Base-by-base conservation (phyloP, 2,329 filamentous ascomycete species). In the Ascochyta fabae region DNA sequence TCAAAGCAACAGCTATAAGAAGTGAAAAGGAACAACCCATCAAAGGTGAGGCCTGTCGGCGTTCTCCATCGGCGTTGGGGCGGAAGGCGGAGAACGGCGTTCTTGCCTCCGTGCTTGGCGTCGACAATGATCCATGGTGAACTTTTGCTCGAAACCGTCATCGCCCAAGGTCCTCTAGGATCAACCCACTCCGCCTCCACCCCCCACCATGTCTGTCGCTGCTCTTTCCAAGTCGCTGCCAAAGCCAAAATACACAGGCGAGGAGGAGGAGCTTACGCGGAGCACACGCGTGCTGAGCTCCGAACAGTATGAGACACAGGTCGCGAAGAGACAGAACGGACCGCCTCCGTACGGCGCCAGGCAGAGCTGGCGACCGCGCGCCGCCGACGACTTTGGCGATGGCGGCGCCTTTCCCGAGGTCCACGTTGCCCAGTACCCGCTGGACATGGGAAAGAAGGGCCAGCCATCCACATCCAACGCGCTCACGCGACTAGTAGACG, bases 361-460 rank as follows among this genome's bases (percentile, higher is more conserved):
- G 70, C 78, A 86, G 74, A 91, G 90, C 84, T 99, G 95, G 95
- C 87, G 95, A 63, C 95, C 95, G 29, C 88, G 94, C 69, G 84
- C 84, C 36, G 86, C 90, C 61, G 93, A 97, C 73, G 95, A 99
- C 76, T 99, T 93, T 78, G 93, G 91, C 68, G 93, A 98, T 81
- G 95, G 95, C 61, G 95, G 95, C 68, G 92, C 94, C 48, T 99
- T 97, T 72, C 95, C 95, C 34, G 94, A 98, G 78, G 88, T 97
- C 26, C 88, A 91, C 13, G 87, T 98, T 48, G 95, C 94, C 39
- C 95, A 99, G 73, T 99, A 98, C 73, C 95, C 95, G 10, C 85
- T 96, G 46, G 91, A 96, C 56, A 97, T 98, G 92, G 94, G 94
- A 55, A 87, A 88, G 68, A 96, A 96, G 77, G 80, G 80, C 55